phyloP scores from a whole-genome alignment of 352 stramenopile genomes.

The Phytophthora tubulina region DNA sequence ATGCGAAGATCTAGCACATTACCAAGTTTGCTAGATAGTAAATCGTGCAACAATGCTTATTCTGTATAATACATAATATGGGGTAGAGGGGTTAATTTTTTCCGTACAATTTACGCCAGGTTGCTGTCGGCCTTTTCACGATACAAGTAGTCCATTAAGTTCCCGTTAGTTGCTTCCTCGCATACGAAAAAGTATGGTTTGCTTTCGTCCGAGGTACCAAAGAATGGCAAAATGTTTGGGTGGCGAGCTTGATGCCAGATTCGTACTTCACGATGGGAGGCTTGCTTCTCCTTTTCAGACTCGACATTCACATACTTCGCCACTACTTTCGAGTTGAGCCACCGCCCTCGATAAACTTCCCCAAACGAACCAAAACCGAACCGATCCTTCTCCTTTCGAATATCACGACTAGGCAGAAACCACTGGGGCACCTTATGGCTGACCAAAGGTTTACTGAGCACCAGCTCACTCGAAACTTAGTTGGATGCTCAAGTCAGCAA shows the following conservation, averaged over 20 bases:
- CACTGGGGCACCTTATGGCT: constrained; percentile 9
- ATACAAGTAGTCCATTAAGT: constrained; percentile 19
- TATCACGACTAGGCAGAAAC: constrained; percentile 25
- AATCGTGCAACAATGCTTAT: too few relatives aligned
- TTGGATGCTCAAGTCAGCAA: constrained; percentile 1
- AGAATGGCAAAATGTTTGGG: constrained; percentile 32
- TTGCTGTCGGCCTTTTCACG: neutral
- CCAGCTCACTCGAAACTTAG: neutral
- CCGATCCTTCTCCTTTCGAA: constrained; percentile 20
- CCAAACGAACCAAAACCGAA: constrained; percentile 27
- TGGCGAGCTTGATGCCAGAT: constrained; percentile 28
- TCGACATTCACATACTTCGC: constrained; percentile 16
- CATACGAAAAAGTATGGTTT: constrained; percentile 26
- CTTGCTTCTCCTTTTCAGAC: constrained; percentile 15
- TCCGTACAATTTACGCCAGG: constrained; percentile 9
- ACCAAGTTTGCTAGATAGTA: too few relatives aligned
- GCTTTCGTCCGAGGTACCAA: constrained; percentile 22
- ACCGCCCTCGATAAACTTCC: constrained; percentile 26
- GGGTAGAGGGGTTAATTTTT: too few relatives aligned
- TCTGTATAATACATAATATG: too few relatives aligned
- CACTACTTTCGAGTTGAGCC: constrained; percentile 19
- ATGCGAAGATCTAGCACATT: too few relatives aligned
- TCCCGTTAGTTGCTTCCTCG: constrained; percentile 18
- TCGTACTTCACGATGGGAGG: constrained; percentile 17
- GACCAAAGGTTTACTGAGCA: neutral